Evolutionary conservation across 306 rosid genomes (phyloP).

Genomic region (Inga leiocalycina): DNA sequence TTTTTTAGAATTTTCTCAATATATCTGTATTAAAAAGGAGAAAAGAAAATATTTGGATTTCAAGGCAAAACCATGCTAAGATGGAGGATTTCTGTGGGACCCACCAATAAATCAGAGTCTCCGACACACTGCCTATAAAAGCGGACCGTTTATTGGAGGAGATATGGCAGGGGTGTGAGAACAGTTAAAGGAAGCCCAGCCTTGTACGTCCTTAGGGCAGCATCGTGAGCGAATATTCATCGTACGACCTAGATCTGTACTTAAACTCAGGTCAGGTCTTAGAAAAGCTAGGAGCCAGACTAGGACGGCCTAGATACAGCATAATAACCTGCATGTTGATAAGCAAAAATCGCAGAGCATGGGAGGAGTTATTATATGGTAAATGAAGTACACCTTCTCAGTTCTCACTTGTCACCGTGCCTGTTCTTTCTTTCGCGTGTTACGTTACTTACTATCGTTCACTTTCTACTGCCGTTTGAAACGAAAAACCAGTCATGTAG

Average conservation of each 20-base stretch:
- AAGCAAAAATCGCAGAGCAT: neutral
- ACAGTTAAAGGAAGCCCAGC: neutral
- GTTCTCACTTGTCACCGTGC: neutral
- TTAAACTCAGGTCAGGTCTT: neutral
- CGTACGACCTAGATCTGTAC: neutral
- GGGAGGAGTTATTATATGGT: neutral
- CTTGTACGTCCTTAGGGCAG: neutral
- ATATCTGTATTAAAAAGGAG: too few species aligned
- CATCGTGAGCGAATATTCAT: neutral
- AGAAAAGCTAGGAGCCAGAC: neutral
- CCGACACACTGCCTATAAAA: neutral
- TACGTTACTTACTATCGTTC: neutral
- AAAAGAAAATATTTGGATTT: neutral
- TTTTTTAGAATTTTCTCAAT: too few species aligned
- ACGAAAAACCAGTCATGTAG: neutral
- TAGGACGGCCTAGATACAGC: neutral
- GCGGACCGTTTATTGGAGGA: neutral
- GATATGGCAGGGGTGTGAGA: neutral
- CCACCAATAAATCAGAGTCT: neutral
- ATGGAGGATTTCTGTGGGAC: neutral
- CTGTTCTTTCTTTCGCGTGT: neutral
- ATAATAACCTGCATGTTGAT: neutral
- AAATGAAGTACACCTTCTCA: neutral
- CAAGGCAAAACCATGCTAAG: neutral
- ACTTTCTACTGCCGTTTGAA: neutral